These are phyloP conservation scores for Ensete ventricosum DNA, from an alignment of 176 grass and related monocot genomes.

Conservation along the genomic window DNA sequence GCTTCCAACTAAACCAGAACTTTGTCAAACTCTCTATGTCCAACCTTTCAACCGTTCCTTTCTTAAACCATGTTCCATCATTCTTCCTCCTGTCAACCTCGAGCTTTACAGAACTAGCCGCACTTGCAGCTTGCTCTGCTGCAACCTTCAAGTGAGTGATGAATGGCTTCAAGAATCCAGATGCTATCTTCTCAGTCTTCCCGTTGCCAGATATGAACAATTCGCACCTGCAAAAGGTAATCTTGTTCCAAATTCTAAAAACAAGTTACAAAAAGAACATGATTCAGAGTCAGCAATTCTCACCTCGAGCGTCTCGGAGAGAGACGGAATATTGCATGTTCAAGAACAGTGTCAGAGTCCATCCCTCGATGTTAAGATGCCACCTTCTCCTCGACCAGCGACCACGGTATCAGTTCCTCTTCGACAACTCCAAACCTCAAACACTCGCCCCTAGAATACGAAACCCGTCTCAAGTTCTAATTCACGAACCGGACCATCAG, in stretches of 20 bases:
- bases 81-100: slow-evolving; percentile 46
- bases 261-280: not conserved
- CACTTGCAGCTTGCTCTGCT: slow-evolving; percentile 55
- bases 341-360: slow-evolving; percentile 60
- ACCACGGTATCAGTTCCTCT: too few relatives aligned
- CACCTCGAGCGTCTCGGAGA: slow-evolving; percentile 77
- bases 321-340: slow-evolving; percentile 83
- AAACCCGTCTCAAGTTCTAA: too few relatives aligned
- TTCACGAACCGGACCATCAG: too few relatives aligned
- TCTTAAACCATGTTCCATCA: slow-evolving; percentile 63
- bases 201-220: slow-evolving; percentile 70
- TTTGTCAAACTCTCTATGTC: not conserved
- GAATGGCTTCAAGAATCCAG: slow-evolving; percentile 84
- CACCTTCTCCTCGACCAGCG: not conserved
- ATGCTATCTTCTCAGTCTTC: slow-evolving; percentile 84
- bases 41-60: slow-evolving; percentile 88
- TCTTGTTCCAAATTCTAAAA: not conserved
- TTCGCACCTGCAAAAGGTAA: not conserved
- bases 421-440: not conserved
- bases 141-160: slow-evolving; percentile 63
- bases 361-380: slow-evolving; percentile 24
- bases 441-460: too few relatives aligned
- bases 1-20: slow-evolving; percentile 5
- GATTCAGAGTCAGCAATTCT: not conserved
- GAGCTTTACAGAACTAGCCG: slow-evolving; percentile 39